These are phyloP conservation scores for Taiozyma sp. DNA, from an alignment of 1,139 yeast species.

Conservation along the genomic window DNA sequence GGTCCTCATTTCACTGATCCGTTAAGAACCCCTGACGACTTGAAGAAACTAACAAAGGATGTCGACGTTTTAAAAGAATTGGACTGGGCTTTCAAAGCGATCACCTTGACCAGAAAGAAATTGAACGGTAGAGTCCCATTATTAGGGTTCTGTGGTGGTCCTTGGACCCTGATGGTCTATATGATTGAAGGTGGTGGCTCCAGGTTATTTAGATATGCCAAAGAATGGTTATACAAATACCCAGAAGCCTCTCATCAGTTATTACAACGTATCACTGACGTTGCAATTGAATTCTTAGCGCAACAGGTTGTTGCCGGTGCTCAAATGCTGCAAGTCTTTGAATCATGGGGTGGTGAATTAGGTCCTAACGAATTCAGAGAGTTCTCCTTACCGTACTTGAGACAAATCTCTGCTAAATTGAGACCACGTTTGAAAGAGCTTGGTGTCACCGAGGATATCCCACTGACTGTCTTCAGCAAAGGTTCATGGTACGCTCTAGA, in stretches of 20 bases:
- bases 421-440: constrained; percentile 68
- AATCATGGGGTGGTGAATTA: constrained; percentile 97
- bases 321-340: constrained; percentile 94
- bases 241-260: constrained; percentile 70
- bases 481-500: constrained; percentile 98
- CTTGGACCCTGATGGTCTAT: constrained; percentile 94
- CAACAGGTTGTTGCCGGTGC: constrained; percentile 98
- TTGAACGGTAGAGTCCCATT: constrained; percentile 89
- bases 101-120: constrained; percentile 79
- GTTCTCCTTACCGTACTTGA: constrained; percentile 84
- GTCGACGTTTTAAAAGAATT: constrained; percentile 73
- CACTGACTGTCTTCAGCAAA: constrained; percentile 88
- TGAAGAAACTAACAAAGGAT: constrained; percentile 51
- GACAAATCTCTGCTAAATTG: constrained; percentile 66
- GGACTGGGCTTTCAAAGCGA: constrained; percentile 93
- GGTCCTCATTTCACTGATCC: constrained; percentile 96
- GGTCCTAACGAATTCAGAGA: constrained; percentile 86
- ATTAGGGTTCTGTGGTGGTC: constrained; percentile 95
- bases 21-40: constrained; percentile 67
- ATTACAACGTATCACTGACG: constrained; percentile 78
- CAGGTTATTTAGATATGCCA: constrained; percentile 83
- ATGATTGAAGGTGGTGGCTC: constrained; percentile 99
- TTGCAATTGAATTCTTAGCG: constrained; percentile 88
- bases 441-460: constrained; percentile 69
- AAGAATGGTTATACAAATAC: constrained; percentile 84